Evolutionary conservation across 495 filamentous ascomycete genomes (phyloP), one percentile per base, ranked within the genome.

Genomic region (Oleoguttula mirabilis): DNA sequence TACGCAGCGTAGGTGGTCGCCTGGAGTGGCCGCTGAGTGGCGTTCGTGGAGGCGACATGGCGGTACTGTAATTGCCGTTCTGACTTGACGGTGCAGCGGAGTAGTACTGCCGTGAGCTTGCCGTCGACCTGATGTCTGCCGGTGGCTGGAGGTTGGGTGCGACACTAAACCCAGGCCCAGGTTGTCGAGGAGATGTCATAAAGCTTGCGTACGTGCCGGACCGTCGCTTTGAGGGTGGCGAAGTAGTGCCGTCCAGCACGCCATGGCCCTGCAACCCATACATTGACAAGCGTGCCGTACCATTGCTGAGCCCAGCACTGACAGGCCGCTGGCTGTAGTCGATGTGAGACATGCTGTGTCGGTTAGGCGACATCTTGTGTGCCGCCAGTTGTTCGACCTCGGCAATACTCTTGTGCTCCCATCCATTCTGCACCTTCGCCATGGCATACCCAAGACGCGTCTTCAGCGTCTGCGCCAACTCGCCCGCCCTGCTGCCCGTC

Each of bases 341-440:
- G 2, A 42, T 3, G 23, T 47, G 38, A 1, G 43, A 46, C 48
- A 51, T 51, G 39, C 48, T 47, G 32, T 51, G 39, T 19, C 48
- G n/a, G n/a, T 66, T 62, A 2, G 77, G 73, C 4, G 75, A 75
- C 22, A 59, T 66, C 28, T 66, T 70, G 41, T 79, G 75, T 3
- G 79, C 76, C 16, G 79, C 69, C 19, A 80, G 63, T 11, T 73
- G 66, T 54, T 87, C 79, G n/a, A 82, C 66, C 46, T 88, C 76
- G 34, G 76, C 73, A 40, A 82, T 69, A 21, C 69, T 71, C 46
- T 73, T 75, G 10, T 72, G 70, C 63, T 88, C 77, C 71, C 84
- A 84, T 37, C 81, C 84, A 58, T 90, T 77, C 61, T 88, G 79
- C 28, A 95, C 78, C 58, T 93, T 93, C 52, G 88, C 73, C 66